Percentiles rank a stretch among this genome's conserved stretches.
Evolutionary conservation across 2,329 filamentous ascomycete species (phyloP).

Genomic region (Botrytis fragariae): DNA sequence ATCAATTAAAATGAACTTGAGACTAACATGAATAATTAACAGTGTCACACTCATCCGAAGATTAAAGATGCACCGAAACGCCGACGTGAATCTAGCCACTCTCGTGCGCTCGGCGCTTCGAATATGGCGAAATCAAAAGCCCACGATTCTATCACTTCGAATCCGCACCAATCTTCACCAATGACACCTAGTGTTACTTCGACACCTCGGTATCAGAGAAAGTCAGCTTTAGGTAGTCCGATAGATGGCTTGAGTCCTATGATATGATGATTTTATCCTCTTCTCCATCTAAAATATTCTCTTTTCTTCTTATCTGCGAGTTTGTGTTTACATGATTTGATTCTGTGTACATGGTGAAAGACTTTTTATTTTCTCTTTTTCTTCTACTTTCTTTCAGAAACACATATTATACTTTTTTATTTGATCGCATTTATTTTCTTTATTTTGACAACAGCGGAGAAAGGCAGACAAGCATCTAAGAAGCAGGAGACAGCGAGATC

Average conservation of each 20-base stretch:
- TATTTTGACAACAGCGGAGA: background rate
- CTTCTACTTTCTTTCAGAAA: conserved; percentile 1
- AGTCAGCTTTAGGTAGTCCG: conserved; percentile 35
- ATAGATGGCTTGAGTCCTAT: conserved; percentile 47
- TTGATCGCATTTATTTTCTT: background rate
- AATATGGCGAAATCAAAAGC: conserved; percentile 45
- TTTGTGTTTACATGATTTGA: background rate
- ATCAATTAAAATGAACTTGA: background rate
- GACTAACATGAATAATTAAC: conserved; percentile 19
- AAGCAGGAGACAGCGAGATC: background rate
- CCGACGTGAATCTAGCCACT: conserved; percentile 59
- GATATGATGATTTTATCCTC: conserved; percentile 41
- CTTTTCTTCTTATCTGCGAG: background rate
- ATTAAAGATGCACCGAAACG: conserved; percentile 69
- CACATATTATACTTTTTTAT: background rate
- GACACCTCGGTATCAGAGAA: conserved; percentile 38
- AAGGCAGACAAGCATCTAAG: background rate
- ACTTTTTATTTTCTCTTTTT: conserved; percentile 7
- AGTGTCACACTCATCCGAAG: conserved; percentile 70
- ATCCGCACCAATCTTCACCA: conserved; percentile 40
- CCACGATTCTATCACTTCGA: conserved; percentile 15
- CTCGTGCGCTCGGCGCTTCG: conserved; percentile 37
- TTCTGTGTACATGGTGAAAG: background rate
- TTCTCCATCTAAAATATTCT: conserved; percentile 12
- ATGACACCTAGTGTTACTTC: conserved; percentile 45